phyloP scores from a whole-genome alignment of 441 rosid species.

The Populus hybrid region DNA sequence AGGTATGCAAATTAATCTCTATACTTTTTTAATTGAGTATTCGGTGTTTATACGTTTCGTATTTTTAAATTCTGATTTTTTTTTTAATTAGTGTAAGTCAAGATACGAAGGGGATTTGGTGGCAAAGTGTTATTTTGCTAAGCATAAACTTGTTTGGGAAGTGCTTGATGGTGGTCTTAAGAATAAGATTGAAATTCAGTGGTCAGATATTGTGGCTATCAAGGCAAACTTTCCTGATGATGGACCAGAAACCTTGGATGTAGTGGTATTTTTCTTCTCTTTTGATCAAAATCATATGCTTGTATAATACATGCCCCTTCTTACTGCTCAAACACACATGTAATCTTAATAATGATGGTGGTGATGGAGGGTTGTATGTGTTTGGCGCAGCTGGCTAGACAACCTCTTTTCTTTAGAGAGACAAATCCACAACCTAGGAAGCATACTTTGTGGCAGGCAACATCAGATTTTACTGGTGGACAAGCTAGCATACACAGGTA shows the following conservation, averaged over 20 bases:
- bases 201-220: conserved; percentile 60
- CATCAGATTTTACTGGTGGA: conserved; percentile 61
- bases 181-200: conserved; percentile 66
- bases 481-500: conserved; percentile 57
- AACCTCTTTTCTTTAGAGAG: conserved; percentile 66
- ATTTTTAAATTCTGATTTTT: background rate
- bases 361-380: conserved; percentile 14
- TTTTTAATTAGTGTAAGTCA: conserved; percentile 61
- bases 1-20: conserved; percentile 39
- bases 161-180: conserved; percentile 60
- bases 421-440: conserved; percentile 64
- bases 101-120: conserved; percentile 85
- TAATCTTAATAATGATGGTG: background rate
- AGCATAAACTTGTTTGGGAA: conserved; percentile 74
- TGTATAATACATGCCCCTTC: too few relatives aligned
- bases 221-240: conserved; percentile 41
- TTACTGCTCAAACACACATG: background rate
- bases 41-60: background rate
- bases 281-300: too few relatives aligned
- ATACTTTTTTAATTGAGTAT: background rate
- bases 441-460: conserved; percentile 64
- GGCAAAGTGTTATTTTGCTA: conserved; percentile 59
- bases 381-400: conserved; percentile 53
- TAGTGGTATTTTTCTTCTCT: conserved; percentile 38
- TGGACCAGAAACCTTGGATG: conserved; percentile 44